Evolutionary conservation across 176 grass and related monocot genomes (phyloP).

Genomic region (Avena atlantica): DNA sequence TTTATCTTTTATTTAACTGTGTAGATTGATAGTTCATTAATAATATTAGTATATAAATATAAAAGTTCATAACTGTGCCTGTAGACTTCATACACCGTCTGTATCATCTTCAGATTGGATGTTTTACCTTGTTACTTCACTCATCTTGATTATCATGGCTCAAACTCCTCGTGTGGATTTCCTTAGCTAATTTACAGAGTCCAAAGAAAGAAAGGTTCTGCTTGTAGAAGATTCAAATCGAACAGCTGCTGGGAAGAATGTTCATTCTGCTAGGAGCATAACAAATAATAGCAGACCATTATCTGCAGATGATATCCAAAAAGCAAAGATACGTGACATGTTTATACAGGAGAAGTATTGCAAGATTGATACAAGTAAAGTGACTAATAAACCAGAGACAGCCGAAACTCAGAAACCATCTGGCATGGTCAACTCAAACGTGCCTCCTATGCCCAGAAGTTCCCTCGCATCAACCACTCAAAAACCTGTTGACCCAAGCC

Average conservation of each 20-base stretch:
- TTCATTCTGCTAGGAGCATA: slow-evolving; percentile 54
- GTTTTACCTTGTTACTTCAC: slow-evolving; percentile 17
- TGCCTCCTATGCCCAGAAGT: too few relatives aligned
- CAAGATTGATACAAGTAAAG: slow-evolving; percentile 63
- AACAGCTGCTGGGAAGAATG: slow-evolving; percentile 62
- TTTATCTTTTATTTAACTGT: slow-evolving; percentile 25
- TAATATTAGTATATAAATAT: too few relatives aligned
- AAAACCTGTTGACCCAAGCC: too few relatives aligned
- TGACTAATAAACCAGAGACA: slow-evolving; percentile 53
- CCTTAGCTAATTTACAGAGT: slow-evolving; percentile 83
- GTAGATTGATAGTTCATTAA: neutral
- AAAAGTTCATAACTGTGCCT: neutral
- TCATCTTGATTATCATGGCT: slow-evolving; percentile 3
- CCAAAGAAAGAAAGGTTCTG: slow-evolving; percentile 87
- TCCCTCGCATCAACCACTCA: too few relatives aligned
- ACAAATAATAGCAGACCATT: slow-evolving; percentile 77
- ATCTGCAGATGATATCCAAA: slow-evolving; percentile 98
- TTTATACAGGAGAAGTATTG: slow-evolving; percentile 93
- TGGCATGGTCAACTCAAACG: too few relatives aligned
- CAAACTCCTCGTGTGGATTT: slow-evolving; percentile 31
- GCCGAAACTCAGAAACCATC: too few relatives aligned
- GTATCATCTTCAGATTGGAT: slow-evolving; percentile 28
- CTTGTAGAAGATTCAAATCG: slow-evolving; percentile 83
- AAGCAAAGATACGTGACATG: slow-evolving; percentile 94
- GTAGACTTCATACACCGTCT: neutral